Conservation (phyloP, 164 flowering plant genomes). For the Euptelea pleiosperma region DNA sequence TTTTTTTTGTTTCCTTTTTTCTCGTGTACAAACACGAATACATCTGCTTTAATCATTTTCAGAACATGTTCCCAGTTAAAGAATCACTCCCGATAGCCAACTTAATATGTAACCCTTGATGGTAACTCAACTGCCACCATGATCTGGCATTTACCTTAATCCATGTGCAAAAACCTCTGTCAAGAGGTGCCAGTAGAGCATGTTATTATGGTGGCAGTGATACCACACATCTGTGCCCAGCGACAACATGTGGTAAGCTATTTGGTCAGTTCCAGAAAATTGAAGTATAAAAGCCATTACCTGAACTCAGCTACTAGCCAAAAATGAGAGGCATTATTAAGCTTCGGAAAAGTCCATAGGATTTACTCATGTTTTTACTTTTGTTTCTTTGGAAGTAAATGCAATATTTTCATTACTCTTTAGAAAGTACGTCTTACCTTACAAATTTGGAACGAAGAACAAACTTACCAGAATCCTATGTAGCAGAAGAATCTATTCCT, state of each 20-base stretch:
- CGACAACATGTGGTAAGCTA: neutral
- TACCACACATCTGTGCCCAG: neutral
- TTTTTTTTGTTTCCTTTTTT: too few relatives aligned
- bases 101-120: too few relatives aligned
- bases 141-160: neutral
- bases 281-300: neutral
- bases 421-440: conserved; percentile 34
- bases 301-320: neutral
- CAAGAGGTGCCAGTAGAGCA: neutral
- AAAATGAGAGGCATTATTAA: too few relatives aligned
- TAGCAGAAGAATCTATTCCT: conserved; percentile 37
- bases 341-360: too few relatives aligned
- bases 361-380: too few relatives aligned
- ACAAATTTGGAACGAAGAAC: conserved; percentile 21
- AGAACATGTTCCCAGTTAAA: too few relatives aligned
- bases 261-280: neutral
- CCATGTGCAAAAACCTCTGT: neutral
- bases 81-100: too few relatives aligned
- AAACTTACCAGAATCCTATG: conserved; percentile 17
- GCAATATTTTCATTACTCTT: too few relatives aligned
- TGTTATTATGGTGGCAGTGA: neutral
- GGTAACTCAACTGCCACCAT: too few relatives aligned
- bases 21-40: too few relatives aligned
- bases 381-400: neutral
- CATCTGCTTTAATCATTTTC: too few relatives aligned